Conservation (phyloP, 441 rosid genomes). For the Geranium incanum region DNA sequence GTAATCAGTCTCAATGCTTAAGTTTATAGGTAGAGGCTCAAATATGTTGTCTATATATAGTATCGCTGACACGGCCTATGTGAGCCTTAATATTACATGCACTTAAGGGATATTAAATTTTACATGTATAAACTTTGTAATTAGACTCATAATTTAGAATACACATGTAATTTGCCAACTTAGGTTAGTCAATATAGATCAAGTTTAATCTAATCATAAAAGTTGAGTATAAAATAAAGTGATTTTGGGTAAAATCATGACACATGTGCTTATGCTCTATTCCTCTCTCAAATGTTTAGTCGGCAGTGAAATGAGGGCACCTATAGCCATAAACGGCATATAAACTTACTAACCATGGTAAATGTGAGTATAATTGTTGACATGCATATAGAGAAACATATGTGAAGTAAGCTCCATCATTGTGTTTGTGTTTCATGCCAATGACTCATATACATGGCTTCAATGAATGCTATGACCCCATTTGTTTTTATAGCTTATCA, state of each 20-base stretch:
- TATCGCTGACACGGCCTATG: too few relatives aligned
- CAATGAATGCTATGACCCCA: conserved; percentile 28
- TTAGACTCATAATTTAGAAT: too few relatives aligned
- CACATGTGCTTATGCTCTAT: conserved; percentile 3
- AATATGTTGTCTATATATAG: too few relatives aligned
- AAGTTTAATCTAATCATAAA: too few relatives aligned
- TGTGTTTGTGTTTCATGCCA: conserved; percentile 30
- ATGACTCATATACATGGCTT: conserved; percentile 26
- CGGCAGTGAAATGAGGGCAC: conserved; percentile 16
- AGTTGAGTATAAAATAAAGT: too few relatives aligned
- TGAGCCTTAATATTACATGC: too few relatives aligned
- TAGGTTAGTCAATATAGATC: too few relatives aligned
- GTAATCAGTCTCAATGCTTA: too few relatives aligned
- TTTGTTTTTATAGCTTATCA: background rate
- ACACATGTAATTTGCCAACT: too few relatives aligned
- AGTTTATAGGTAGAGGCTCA: too few relatives aligned
- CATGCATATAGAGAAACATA: conserved; percentile 32
- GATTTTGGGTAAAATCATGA: background rate
- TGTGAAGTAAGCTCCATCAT: conserved; percentile 26
- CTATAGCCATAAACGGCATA: conserved; percentile 25
- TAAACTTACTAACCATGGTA: conserved; percentile 14
- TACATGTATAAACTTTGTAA: too few relatives aligned
- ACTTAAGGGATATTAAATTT: too few relatives aligned
- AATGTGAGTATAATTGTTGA: conserved; percentile 27
- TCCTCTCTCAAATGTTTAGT: background rate